These are phyloP conservation scores for Xylaria cubensis DNA, from an alignment of 495 filamentous ascomycete genomes.

Conservation along the genomic window DNA sequence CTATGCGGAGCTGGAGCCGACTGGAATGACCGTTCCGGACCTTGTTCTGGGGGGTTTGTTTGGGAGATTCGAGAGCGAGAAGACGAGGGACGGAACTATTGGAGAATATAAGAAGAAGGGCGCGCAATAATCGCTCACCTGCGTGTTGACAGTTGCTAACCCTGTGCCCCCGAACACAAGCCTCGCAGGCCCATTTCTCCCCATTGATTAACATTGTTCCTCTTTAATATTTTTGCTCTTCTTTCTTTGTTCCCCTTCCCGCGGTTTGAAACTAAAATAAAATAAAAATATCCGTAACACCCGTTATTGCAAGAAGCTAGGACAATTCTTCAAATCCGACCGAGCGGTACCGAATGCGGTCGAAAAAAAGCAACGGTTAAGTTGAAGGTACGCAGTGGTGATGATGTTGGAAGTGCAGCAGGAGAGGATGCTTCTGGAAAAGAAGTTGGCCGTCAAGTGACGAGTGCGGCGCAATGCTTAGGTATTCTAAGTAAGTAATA, in stretches of 20 bases:
- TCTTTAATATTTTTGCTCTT: neutral
- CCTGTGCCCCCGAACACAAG: slow-evolving; percentile 91
- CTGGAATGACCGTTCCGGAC: slow-evolving; percentile 6
- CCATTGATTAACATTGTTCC: slow-evolving; percentile 79
- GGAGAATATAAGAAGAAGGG: slow-evolving; percentile 16
- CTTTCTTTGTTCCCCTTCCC: neutral
- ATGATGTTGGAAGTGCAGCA: neutral
- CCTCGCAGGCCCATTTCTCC: slow-evolving; percentile 92
- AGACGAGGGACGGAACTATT: slow-evolving; percentile 36
- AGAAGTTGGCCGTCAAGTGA: neutral
- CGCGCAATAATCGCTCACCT: slow-evolving; percentile 58
- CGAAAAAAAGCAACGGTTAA: neutral
- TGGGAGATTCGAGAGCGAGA: neutral
- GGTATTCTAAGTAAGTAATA: slow-evolving; percentile 24
- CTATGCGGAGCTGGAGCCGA: neutral
- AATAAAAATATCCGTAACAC: slow-evolving; percentile 14
- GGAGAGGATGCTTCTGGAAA: slow-evolving; percentile 7
- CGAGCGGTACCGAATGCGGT: neutral
- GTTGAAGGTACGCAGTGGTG: neutral
- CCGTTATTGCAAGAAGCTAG: slow-evolving; percentile 2
- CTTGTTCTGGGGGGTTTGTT: neutral
- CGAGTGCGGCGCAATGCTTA: slow-evolving; percentile 1
- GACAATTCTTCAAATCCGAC: neutral
- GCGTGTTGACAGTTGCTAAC: slow-evolving; percentile 93
- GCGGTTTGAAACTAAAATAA: neutral